Evolutionary conservation across 2,329 filamentous ascomycete genomes (phyloP), one percentile per base, ranked within the genome.

Genomic region (Knoxdaviesia proteae): DNA sequence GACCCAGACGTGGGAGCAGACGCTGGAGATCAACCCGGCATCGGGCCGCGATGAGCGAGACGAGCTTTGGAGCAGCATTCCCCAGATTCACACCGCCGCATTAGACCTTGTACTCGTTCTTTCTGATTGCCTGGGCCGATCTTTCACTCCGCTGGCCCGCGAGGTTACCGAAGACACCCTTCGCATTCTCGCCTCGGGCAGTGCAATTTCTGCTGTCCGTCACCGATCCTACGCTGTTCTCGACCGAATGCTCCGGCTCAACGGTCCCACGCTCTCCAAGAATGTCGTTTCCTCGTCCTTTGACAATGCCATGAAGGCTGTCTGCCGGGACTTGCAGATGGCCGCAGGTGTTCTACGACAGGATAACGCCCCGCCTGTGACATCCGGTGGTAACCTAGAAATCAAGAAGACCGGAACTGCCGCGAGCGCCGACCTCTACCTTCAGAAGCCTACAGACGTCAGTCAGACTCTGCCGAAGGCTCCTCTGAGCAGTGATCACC

Each of bases 1-100:
- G 54, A 61, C 56, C 46, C 65, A 65, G 46, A 58, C 56, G 20
- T 61, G 61, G 49, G 62, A 68, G 46, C 64, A 64, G 49, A 64
- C 62, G 2, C 58, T 74, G n/a, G 71, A 77, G 46, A 65, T 77
- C 46, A 87, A 86, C 50, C 66, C 76, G 6, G 78, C 83, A 47
- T 73, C 90, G 47, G 69, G 76, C 33, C 73, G 80, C 47, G 82
- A 92, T 41, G 88, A 94, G 58, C 78, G 79, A 47, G 84, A 93
- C 42, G 73, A 77, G 38, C 66, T 94, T 4, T 87, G 81, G 72
- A 62, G 69, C 39, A 64, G 73, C 11, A 65, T 94, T 7, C 82
- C 87, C 5, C 65, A 70, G 7, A 71, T 94, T 36, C 84, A 94
- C 52, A 59, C 76, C 9, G 74, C 80, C 9, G 70, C 74, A n/a